Evolutionary conservation across 805 yeast genomes (phyloP).

Genomic region (Sugiyamaella qingdaonensis): DNA sequence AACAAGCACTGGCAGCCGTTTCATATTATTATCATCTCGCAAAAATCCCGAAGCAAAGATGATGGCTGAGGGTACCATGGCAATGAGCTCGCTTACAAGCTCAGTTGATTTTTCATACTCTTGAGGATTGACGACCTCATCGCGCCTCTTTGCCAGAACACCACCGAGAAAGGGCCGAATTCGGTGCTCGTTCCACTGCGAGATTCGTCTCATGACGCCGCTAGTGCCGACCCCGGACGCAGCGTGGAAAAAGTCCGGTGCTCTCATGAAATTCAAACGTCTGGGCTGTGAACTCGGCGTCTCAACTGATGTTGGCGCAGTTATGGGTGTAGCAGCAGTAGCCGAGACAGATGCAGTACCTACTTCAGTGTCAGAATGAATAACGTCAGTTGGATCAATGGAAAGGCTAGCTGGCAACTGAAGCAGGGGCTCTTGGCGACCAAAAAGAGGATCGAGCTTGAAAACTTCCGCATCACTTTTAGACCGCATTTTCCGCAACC

Average conservation of each 20-base stretch:
- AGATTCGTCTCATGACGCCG: slow-evolving; percentile 14
- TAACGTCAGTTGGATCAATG: neutral
- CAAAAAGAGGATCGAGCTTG: slow-evolving; percentile 2
- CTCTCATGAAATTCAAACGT: neutral
- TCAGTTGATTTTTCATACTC: slow-evolving; percentile 30
- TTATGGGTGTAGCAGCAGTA: neutral
- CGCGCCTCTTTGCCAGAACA: slow-evolving; percentile 9
- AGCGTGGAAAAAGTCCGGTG: slow-evolving; percentile 4
- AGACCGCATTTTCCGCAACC: slow-evolving; percentile 17
- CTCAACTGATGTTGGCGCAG: neutral
- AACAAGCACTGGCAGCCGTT: slow-evolving; percentile 77
- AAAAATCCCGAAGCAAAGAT: slow-evolving; percentile 70
- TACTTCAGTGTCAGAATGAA: slow-evolving; percentile 15
- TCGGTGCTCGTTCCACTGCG: slow-evolving; percentile 16
- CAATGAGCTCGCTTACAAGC: slow-evolving; percentile 46
- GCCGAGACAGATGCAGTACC: neutral
- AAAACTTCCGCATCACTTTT: slow-evolving; percentile 18
- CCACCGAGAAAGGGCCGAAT: neutral
- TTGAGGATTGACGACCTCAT: slow-evolving; percentile 22
- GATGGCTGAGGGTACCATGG: slow-evolving; percentile 34
- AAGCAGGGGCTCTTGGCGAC: neutral
- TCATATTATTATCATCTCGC: slow-evolving; percentile 55
- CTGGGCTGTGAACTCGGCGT: neutral
- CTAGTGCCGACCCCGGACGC: slow-evolving; percentile 2
- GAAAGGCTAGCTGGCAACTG: neutral